Percentiles rank a stretch among this genome's conserved stretches.
phyloP scores from a whole-genome alignment of 257 asterid species.

The Solanum clarkiae region DNA sequence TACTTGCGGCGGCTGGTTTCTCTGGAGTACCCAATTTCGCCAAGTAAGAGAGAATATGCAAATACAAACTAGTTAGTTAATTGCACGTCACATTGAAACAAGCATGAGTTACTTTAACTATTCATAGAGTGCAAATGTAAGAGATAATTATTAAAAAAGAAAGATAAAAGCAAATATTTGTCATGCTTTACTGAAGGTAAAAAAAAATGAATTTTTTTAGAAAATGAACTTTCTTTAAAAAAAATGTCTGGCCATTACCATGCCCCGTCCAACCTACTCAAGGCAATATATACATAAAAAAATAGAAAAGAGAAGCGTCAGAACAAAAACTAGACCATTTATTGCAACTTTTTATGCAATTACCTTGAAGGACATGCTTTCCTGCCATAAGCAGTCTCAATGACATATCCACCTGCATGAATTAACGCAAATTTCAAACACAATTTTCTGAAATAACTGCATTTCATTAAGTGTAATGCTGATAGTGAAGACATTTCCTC shows the following conservation, averaged over 20 bases:
- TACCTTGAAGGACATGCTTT: constrained; percentile 97
- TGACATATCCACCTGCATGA: constrained; percentile 84
- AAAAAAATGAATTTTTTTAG: background rate
- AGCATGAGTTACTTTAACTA: background rate
- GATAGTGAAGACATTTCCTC: background rate
- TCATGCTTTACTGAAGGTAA: background rate
- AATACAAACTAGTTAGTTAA: constrained; percentile 24
- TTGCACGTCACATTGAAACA: background rate
- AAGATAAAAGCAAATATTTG: background rate
- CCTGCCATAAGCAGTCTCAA: constrained; percentile 64
- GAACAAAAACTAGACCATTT: background rate
- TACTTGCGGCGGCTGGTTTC: constrained; percentile 87
- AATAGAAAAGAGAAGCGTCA: background rate
- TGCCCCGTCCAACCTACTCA: background rate
- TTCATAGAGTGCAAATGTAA: background rate
- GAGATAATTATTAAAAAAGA: background rate
- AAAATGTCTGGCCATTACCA: background rate
- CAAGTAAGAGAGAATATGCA: constrained; percentile 35
- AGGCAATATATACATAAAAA: background rate
- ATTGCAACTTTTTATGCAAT: background rate
- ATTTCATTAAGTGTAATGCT: background rate
- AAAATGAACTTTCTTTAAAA: background rate
- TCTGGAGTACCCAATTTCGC: constrained; percentile 34
- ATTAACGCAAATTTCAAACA: background rate
- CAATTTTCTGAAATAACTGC: background rate